These are phyloP conservation scores for Nymphaea colorata DNA, from an alignment of 164 flowering plant species.

Conservation along the genomic window DNA sequence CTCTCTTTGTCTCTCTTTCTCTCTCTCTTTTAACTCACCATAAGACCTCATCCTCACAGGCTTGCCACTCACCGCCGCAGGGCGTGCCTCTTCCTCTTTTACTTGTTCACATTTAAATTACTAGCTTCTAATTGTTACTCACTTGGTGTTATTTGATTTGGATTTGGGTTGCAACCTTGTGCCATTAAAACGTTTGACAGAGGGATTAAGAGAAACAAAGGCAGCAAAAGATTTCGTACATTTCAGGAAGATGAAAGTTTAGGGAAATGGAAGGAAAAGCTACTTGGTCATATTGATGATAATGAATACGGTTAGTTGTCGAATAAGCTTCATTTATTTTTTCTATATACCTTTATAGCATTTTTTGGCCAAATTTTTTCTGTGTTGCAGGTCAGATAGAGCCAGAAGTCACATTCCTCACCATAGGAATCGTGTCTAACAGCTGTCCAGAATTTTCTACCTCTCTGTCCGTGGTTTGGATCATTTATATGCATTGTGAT, in stretches of 20 bases:
- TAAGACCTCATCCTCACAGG: too few relatives aligned
- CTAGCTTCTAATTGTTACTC: too few relatives aligned
- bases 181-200: too few relatives aligned
- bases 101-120: too few relatives aligned
- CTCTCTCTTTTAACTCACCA: too few relatives aligned
- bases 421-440: constrained; percentile 49
- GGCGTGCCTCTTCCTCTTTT: too few relatives aligned
- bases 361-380: background rate
- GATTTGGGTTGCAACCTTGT: too few relatives aligned
- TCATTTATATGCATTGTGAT: too few relatives aligned
- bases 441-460: constrained; percentile 35
- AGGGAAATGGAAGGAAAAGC: constrained; percentile 81
- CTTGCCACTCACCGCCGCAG: too few relatives aligned
- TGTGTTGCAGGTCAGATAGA: constrained; percentile 40
- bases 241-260: constrained; percentile 78
- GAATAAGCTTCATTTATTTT: background rate
- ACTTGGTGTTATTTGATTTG: too few relatives aligned
- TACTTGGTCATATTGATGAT: constrained; percentile 57
- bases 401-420: constrained; percentile 62
- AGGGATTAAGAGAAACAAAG: too few relatives aligned
- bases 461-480: constrained; percentile 23
- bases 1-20: too few relatives aligned
- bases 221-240: background rate
- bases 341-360: background rate
- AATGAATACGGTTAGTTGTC: constrained; percentile 38